Percentiles rank a stretch among this genome's conserved stretches.
phyloP scores from a whole-genome alignment of 305 asterid species.

The Nicotiana rustica region DNA sequence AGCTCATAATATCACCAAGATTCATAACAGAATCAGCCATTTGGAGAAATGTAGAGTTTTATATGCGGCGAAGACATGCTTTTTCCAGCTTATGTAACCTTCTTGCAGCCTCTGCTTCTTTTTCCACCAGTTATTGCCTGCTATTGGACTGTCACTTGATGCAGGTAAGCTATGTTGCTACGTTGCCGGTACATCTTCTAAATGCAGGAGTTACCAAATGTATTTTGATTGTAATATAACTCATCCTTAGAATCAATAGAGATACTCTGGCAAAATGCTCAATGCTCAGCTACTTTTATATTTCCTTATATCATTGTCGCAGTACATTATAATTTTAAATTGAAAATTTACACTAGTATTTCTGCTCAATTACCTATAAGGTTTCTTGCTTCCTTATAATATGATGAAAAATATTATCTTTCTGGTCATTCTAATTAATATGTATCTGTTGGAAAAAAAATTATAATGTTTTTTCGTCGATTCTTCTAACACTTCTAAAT shows the following conservation, averaged over 20 bases:
- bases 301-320: not conserved
- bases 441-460: too few species aligned
- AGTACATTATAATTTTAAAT: not conserved
- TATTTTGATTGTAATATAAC: conserved; percentile 25
- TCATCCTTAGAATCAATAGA: conserved; percentile 3
- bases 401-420: too few species aligned
- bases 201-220: not conserved
- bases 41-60: conserved; percentile 18
- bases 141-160: not conserved
- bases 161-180: conserved; percentile 28
- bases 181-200: not conserved
- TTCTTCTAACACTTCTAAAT: too few species aligned
- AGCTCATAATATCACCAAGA: conserved; percentile 31
- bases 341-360: not conserved
- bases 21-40: not conserved
- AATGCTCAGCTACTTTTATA: not conserved
- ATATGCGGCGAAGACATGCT: not conserved
- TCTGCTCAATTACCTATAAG: not conserved
- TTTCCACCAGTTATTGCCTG: too few species aligned
- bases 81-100: conserved; percentile 20
- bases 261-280: not conserved
- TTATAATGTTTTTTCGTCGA: too few species aligned
- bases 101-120: not conserved
- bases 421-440: too few species aligned
- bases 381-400: too few species aligned